Conservation (phyloP, 1,284 basidiomycete genomes). For the Pyrrhoderma noxium region DNA sequence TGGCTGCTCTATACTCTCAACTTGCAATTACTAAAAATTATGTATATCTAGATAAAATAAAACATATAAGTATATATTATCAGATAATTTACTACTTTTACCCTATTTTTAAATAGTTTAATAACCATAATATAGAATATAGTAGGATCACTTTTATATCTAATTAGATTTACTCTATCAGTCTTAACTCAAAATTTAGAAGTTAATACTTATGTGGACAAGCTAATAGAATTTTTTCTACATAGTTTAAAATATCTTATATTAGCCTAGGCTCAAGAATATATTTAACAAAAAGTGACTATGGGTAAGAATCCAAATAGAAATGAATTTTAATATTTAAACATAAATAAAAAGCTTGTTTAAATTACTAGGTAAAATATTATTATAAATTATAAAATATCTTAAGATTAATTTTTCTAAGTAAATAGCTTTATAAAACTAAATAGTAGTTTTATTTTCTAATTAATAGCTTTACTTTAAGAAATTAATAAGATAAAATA, state of each 20-base stretch:
- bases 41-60: constrained; percentile 68
- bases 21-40: constrained; percentile 63
- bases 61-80: constrained; percentile 61
- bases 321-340: no score
- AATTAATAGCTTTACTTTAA: no score
- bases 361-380: no score
- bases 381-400: no score
- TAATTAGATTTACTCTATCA: constrained; percentile 53
- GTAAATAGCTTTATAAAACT: no score
- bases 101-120: constrained; percentile 9
- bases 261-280: constrained; percentile 95
- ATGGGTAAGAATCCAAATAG: constrained; percentile 69
- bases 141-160: constrained; percentile 67
- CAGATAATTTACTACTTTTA: constrained; percentile 43
- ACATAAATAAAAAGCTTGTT: no score
- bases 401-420: no score
- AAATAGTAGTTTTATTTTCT: no score
- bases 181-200: constrained; percentile 44
- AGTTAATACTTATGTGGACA: constrained; percentile 48
- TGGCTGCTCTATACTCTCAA: constrained; percentile 76
- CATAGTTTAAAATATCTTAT: constrained; percentile 68
- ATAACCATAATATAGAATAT: constrained; percentile 44
- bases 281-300: constrained; percentile 91
- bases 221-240: constrained; percentile 61
- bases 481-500: no score